Evolutionary conservation across 192 early-diverging fungal species (phyloP), one percentile per base, ranked within the genome.

Genomic region (Mortierella claussenii): DNA sequence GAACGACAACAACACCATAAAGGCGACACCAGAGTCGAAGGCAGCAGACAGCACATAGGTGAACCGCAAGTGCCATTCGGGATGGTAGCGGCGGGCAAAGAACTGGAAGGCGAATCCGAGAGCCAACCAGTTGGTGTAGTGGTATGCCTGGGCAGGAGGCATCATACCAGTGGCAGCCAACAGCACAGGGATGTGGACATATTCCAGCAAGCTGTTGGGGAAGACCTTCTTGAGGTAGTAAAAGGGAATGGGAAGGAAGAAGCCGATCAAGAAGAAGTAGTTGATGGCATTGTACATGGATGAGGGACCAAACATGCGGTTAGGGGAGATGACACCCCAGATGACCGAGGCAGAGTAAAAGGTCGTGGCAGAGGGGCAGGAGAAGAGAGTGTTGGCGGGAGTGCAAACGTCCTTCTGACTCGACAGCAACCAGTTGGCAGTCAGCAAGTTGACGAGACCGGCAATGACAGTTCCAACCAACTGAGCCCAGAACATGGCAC

Each of bases 241-340:
- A 57, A 86, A 81, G 5, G 87, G 86, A 40, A 88, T 69, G 4
- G 90, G 86, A 3, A 89, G 68, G 42, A 87, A 10, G 36, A 81
- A 65, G 37, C 88, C 88, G 21, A 83, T 76, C 26, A 88, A 55
- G 69, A 87, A 82, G 61, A 82, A 80, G 28, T 69, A 84, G 21
- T 79, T 57, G 42, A 78, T 79, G 3, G 80, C 13, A n/a, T 59
- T 65, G 54, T 86, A 86, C 2, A 69, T 69, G 12, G 76, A 79
- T 2, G 73, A 47, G 40, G 57, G 12, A 9, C 68, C 79, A 50
- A 91, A 92, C 82, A 92, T 87, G 0, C 82, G 71, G 23, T 53
- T 55, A 11, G 92, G 89, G 32, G 88, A 87, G 65, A 94, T 89
- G 21, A 86, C 82, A 32, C 92, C 92, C 91, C 91, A 94, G 52